phyloP scores from a whole-genome alignment of 2,329 filamentous ascomycete species.

The Trichothecium roseum region DNA sequence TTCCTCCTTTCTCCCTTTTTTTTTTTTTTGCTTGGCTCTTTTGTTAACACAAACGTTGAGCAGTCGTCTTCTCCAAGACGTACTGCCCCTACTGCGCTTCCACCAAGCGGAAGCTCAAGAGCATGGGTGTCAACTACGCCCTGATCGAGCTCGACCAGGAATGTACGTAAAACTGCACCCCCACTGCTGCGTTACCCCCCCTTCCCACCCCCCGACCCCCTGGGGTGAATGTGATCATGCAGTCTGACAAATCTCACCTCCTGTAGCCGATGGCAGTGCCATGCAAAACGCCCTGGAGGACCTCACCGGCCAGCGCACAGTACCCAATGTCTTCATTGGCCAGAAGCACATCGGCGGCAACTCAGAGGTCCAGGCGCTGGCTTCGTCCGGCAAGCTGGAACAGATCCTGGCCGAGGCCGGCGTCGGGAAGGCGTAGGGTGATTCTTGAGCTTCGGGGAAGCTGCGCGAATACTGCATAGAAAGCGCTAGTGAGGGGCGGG shows the following conservation, averaged over 20 bases:
- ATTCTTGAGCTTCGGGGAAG: too few species aligned
- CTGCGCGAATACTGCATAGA: too few species aligned
- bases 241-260: conserved; percentile 9
- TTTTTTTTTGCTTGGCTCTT: conserved; percentile 2
- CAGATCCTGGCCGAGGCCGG: conserved; percentile 29
- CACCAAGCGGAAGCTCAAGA: conserved; percentile 65
- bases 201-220: background rate
- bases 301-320: conserved; percentile 74
- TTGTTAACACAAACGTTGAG: background rate
- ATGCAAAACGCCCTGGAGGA: conserved; percentile 77
- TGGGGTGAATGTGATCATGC: conserved; percentile 1
- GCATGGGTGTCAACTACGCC: conserved; percentile 61
- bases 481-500: too few species aligned
- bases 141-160: conserved; percentile 77
- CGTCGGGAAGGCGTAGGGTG: conserved; percentile 30
- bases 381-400: conserved; percentile 31
- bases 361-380: conserved; percentile 64
- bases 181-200: background rate
- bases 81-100: conserved; percentile 89
- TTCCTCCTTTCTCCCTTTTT: conserved; percentile 1
- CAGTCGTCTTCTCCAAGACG: conserved; percentile 92
- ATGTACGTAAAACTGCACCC: conserved; percentile 53
- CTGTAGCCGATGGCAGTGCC: conserved; percentile 64
- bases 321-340: conserved; percentile 91
- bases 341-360: conserved; percentile 94